Conservation (phyloP, 1,139 yeast species). For the Scheffersomyces titani region DNA sequence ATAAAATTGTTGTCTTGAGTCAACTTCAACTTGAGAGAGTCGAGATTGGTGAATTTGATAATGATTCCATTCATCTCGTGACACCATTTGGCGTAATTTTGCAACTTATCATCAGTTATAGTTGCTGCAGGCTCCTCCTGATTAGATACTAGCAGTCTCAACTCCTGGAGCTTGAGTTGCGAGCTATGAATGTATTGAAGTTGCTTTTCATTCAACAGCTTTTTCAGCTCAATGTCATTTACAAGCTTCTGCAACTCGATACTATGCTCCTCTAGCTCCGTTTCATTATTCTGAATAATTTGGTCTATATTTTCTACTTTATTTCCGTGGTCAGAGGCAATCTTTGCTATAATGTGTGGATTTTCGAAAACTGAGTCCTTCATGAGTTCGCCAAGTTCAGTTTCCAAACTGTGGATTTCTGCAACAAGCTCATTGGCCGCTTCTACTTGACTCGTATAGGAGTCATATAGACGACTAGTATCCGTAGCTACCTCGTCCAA, state of each 20-base stretch:
- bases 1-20: background rate
- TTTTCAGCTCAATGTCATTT: constrained; percentile 7
- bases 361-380: constrained; percentile 6
- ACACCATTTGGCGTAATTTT: constrained; percentile 31
- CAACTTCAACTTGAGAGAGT: constrained; percentile 10
- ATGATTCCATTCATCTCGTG: constrained; percentile 29
- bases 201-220: constrained; percentile 5
- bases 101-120: constrained; percentile 14
- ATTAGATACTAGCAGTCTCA: constrained; percentile 4
- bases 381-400: constrained; percentile 14
- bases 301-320: constrained; percentile 7
- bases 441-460: constrained; percentile 12
- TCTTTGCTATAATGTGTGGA: background rate
- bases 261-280: constrained; percentile 5
- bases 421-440: constrained; percentile 14
- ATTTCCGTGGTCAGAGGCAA: background rate
- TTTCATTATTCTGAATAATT: constrained; percentile 7
- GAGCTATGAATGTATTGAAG: constrained; percentile 6
- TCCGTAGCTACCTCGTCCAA: constrained; percentile 21
- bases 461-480: constrained; percentile 16
- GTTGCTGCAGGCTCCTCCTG: background rate
- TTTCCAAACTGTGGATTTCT: constrained; percentile 19
- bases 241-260: constrained; percentile 1
- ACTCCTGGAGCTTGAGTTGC: constrained; percentile 4
- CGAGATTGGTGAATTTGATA: constrained; percentile 16